Evolutionary conservation across 257 asterid genomes (phyloP), one percentile per base, ranked within the genome.

Genomic region (Solanum medicagineum): DNA sequence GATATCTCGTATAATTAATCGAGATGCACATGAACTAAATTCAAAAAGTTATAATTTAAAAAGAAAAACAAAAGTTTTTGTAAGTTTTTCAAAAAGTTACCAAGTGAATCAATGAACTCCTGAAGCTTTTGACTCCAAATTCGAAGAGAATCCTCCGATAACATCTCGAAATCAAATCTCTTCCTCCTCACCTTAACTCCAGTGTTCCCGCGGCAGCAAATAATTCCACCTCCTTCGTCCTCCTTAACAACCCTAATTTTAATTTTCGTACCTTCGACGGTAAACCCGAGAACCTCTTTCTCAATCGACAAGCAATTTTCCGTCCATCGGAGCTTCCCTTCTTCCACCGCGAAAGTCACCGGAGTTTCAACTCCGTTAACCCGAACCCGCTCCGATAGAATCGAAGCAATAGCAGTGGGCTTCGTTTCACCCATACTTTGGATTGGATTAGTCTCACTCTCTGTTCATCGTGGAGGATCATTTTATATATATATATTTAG

Each of bases 271-370:
- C 92, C 97, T 36, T 92, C 93, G 24, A 90, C 90, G 13, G 93
- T 84, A 90, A 95, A 90, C 16, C 98, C 97, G 81, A 97, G 90
- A 66, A 95, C 97, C 80, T 97, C 91, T 83, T 91, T 91, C 80
- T 91, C 96, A 57, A 97, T 79, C 47, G 85, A 89, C 83, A 95
- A 81, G 10, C 90, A 88, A 22, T 87, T 89, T 69, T 79, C 93
- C 1, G 81, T 83, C 94, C 96, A 94, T 47, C 85, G 87, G 87
- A 97, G 89, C 75, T 86, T 89, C 3, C 99, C 98, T 42, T 36
- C 91, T 86, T 90, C 51, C 12, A n/a, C 74, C 4, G 93, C 90
- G n/a, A 97, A 89, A 57, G 91, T 88, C 83, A 89, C 92, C 71
- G 86, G 83, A 57, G 93, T 89, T 36, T 83, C 85, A 45, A 26